Conservation (phyloP, 2,329 filamentous ascomycete genomes). For the Xylariaceae sp. region DNA sequence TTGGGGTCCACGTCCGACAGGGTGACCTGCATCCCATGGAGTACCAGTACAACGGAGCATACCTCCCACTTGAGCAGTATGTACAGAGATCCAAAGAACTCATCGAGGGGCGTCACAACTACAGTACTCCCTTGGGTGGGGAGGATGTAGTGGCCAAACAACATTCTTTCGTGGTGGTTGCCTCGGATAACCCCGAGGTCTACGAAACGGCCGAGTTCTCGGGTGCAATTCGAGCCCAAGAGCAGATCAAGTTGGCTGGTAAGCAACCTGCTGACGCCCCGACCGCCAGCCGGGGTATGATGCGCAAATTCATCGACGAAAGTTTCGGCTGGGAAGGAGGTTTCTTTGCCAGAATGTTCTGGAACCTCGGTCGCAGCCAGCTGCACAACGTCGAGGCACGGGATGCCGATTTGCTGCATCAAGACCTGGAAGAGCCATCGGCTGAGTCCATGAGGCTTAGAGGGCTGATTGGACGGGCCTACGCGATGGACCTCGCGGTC, state of each 20-base stretch:
- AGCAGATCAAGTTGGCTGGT: slow-evolving; percentile 70
- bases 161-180: slow-evolving; percentile 56
- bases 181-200: slow-evolving; percentile 78
- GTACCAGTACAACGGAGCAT: slow-evolving; percentile 71
- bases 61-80: slow-evolving; percentile 71
- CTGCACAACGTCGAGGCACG: slow-evolving; percentile 35
- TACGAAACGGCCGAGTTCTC: slow-evolving; percentile 63
- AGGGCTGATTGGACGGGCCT: slow-evolving; percentile 73
- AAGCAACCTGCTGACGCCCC: slow-evolving; percentile 47
- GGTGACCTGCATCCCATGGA: slow-evolving; percentile 76
- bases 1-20: slow-evolving; percentile 76
- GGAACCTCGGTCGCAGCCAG: slow-evolving; percentile 61
- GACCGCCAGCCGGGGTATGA: slow-evolving; percentile 43
- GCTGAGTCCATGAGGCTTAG: slow-evolving; percentile 62
- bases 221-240: slow-evolving; percentile 60
- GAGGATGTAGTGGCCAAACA: slow-evolving; percentile 35
- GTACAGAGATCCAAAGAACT: slow-evolving; percentile 54
- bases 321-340: slow-evolving; percentile 84
- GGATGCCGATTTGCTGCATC: slow-evolving; percentile 31
- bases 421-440: slow-evolving; percentile 36
- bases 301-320: slow-evolving; percentile 68
- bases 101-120: slow-evolving; percentile 47
- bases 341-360: slow-evolving; percentile 79
- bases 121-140: slow-evolving; percentile 31
- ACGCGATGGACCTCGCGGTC: slow-evolving; percentile 75